phyloP scores from a whole-genome alignment of 208 protist species.

The Leptomonas pyrrhocoris region DNA sequence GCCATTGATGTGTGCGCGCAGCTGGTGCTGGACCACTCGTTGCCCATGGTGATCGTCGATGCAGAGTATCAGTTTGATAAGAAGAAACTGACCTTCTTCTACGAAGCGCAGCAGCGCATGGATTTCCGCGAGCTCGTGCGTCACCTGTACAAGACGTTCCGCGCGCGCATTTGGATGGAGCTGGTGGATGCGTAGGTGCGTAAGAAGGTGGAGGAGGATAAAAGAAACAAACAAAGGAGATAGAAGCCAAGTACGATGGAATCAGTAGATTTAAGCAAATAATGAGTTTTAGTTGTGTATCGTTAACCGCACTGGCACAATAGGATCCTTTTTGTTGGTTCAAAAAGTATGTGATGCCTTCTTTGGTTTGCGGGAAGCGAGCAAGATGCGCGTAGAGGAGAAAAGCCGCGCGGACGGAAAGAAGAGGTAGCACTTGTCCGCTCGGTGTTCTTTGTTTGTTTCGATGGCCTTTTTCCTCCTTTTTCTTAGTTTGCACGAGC shows the following conservation, averaged over 20 bases:
- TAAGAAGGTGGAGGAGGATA: background rate
- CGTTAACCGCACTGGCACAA: too few species aligned
- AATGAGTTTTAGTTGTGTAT: too few species aligned
- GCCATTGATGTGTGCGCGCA: constrained; percentile 82
- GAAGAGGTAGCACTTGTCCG: too few species aligned
- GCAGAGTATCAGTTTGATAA: constrained; percentile 93
- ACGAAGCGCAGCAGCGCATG: constrained; percentile 85
- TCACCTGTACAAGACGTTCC: constrained; percentile 89
- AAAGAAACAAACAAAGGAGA: too few species aligned
- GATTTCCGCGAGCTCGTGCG: constrained; percentile 90
- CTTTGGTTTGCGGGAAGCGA: too few species aligned
- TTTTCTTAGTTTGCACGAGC: background rate
- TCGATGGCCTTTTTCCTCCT: background rate
- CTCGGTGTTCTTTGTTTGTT: background rate
- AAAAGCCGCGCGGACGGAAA: too few species aligned
- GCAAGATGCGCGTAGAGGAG: too few species aligned
- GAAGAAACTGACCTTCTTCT: constrained; percentile 93
- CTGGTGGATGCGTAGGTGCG: constrained; percentile 52
- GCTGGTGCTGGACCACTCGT: constrained; percentile 77
- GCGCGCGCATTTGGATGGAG: constrained; percentile 92
- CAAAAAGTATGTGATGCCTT: too few species aligned
- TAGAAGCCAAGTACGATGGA: too few species aligned
- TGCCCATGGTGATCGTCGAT: constrained; percentile 91
- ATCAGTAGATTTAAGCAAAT: too few species aligned
- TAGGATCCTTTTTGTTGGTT: too few species aligned